Percentiles rank a stretch among this genome's conserved stretches.
phyloP scores from a whole-genome alignment of 305 asterid species.

The Andrographis paniculata region DNA sequence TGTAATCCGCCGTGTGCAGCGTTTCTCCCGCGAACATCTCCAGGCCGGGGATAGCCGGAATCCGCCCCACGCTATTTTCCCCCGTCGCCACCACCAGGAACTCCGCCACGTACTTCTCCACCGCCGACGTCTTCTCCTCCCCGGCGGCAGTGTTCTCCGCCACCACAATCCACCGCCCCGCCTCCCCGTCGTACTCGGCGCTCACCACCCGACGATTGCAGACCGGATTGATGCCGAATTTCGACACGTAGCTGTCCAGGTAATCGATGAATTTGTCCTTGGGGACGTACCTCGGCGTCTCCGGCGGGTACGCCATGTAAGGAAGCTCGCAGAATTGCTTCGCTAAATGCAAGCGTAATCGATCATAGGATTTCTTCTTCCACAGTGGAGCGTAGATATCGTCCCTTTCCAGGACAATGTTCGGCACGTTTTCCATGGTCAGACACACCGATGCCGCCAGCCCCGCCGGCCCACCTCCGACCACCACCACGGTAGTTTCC shows the following conservation, averaged over 20 bases:
- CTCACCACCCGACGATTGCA: constrained; percentile 21
- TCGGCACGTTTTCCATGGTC: constrained; percentile 27
- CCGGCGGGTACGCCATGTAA: constrained; percentile 29
- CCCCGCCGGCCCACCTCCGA: constrained; percentile 62
- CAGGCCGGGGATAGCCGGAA: constrained; percentile 34
- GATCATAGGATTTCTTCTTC: constrained; percentile 42
- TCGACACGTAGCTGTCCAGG: constrained; percentile 29
- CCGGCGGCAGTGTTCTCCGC: constrained; percentile 16
- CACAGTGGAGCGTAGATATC: constrained; percentile 45
- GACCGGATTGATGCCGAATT: constrained; percentile 18
- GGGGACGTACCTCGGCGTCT: constrained; percentile 37
- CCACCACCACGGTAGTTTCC: constrained; percentile 23
- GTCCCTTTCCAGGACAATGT: constrained; percentile 44
- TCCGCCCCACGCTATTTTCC: constrained; percentile 33
- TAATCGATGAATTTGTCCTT: constrained; percentile 28
- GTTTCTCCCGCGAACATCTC: constrained; percentile 29
- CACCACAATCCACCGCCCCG: constrained; percentile 23
- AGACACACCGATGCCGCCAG: constrained; percentile 47
- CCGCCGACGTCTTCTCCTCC: not conserved
- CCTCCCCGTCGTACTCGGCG: constrained; percentile 18
- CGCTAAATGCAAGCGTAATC: constrained; percentile 44
- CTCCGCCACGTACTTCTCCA: constrained; percentile 22
- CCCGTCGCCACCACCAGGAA: constrained; percentile 52
- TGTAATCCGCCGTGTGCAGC: constrained; percentile 32
- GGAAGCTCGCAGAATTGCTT: constrained; percentile 59